Conservation (phyloP, 306 rosid genomes). For the Quercus variabilis region DNA sequence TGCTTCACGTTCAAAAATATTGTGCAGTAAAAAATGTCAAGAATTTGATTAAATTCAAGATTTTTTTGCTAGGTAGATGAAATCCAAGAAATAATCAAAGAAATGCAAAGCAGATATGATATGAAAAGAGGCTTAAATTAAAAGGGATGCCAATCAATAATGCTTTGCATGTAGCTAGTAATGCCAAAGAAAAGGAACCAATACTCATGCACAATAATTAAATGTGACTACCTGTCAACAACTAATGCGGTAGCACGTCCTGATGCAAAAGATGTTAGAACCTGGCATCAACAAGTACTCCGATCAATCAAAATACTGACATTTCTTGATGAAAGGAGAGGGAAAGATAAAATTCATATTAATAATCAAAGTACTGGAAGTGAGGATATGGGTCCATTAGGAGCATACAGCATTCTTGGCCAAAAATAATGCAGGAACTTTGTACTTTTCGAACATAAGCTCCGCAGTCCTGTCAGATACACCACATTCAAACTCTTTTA, state of each 20-base stretch:
- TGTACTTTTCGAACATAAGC: constrained; percentile 97
- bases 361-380: constrained; percentile 10
- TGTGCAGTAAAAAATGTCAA: neutral
- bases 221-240: constrained; percentile 74
- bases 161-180: neutral
- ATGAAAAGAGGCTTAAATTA: neutral
- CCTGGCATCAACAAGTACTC: constrained; percentile 42
- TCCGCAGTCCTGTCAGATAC: constrained; percentile 76
- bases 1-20: neutral
- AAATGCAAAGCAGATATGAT: neutral
- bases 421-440: constrained; percentile 92
- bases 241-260: constrained; percentile 98
- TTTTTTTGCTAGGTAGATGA: neutral
- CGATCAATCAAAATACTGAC: constrained; percentile 4
- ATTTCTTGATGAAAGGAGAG: neutral
- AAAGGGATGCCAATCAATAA: neutral
- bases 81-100: neutral
- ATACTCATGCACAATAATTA: constrained; percentile 3
- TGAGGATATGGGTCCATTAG: constrained; percentile 13
- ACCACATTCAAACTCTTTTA: constrained; percentile 25
- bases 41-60: neutral
- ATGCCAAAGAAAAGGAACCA: constrained; percentile 5
- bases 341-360: constrained; percentile 8
- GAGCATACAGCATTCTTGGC: constrained; percentile 92
- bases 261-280: constrained; percentile 95